Evolutionary conservation across 371 early-diverging fungal species (phyloP).

Genomic region (Zychaea mexicana): DNA sequence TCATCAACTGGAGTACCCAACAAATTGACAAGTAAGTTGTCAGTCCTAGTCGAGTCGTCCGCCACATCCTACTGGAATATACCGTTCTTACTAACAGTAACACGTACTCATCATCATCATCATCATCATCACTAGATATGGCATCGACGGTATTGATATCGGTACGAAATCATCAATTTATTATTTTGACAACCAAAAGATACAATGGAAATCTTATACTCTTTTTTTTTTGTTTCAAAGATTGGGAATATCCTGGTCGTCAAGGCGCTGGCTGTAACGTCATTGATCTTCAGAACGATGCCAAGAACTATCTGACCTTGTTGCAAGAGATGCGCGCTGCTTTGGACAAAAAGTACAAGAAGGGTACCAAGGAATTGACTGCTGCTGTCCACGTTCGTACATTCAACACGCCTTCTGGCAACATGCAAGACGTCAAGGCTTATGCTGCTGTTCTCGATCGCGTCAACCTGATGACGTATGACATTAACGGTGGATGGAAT

Average conservation of each 20-base stretch:
- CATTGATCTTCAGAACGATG: conserved; percentile 34
- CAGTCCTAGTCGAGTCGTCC: no score
- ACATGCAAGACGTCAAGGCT: conserved; percentile 61
- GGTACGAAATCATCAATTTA: no score
- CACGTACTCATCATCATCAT: neutral
- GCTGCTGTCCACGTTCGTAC: conserved; percentile 72
- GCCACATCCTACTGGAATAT: neutral
- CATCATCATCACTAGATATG: conserved; percentile 21
- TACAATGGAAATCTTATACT: no score
- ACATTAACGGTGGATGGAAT: conserved; percentile 66
- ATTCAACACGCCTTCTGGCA: conserved; percentile 52
- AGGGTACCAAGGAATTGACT: conserved; percentile 63
- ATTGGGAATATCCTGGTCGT: conserved; percentile 66
- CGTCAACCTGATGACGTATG: conserved; percentile 65
- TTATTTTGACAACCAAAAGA: no score
- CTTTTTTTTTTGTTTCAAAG: conserved; percentile 10
- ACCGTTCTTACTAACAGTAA: neutral
- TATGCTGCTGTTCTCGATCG: conserved; percentile 67
- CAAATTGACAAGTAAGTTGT: conserved; percentile 35
- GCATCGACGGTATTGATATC: conserved; percentile 62
- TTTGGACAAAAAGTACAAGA: conserved; percentile 49
- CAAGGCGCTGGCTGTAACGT: conserved; percentile 61
- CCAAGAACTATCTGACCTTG: conserved; percentile 55
- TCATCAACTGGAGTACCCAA: conserved; percentile 52
- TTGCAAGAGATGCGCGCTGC: conserved; percentile 67